Evolutionary conservation across 176 grass and related monocot species (phyloP), one percentile per base, ranked within the genome.

Genomic region (Miscanthus lutarioriparius): DNA sequence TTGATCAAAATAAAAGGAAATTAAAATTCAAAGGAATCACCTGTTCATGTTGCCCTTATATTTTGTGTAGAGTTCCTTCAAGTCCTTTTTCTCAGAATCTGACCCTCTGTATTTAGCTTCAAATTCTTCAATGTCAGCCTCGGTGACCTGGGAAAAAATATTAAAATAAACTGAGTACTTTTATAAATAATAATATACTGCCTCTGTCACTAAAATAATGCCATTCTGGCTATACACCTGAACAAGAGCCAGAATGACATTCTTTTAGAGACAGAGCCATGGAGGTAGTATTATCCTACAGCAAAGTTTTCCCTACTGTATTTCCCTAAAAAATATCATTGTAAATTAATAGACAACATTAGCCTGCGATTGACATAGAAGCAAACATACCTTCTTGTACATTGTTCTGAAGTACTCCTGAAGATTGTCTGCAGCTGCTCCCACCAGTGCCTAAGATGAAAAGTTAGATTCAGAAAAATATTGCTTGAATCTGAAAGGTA

Each of bases 71-170:
- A 99, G 93, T 19, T 99, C 91, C 69, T 99, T 92, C 65, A 99
- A 64, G 70, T 99, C 96, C 41, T 91, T 99, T 70, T 94, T 94
- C 86, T 96, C 96, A 80, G 91, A 91, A 85, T 96, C 90, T 83
- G 96, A 99, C 26, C 96, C 96, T 91, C 93, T 94, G 78, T 99
- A 99, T 47, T 83, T 96, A 76, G 91, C 93, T 86, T 96, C 91
- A 74, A 99, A 99, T 67, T 96, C 91, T 86, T 99, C 93, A 86
- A 99, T 96, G 49, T 96, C 96, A 91, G 93, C 93, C 75, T 94
- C 96, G 0, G 93, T 96, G 59, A 99, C 88, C 93, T 99, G 58
- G 20, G 71, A 64, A 51, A 5, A 56, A 70, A 41, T 4, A 77
- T 43, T 49, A 47, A 85, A 63, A 13, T 28, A 64, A 64, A 14